Base-by-base conservation (phyloP, 2,329 filamentous ascomycete genomes). In the Colletotrichum acutatum region DNA sequence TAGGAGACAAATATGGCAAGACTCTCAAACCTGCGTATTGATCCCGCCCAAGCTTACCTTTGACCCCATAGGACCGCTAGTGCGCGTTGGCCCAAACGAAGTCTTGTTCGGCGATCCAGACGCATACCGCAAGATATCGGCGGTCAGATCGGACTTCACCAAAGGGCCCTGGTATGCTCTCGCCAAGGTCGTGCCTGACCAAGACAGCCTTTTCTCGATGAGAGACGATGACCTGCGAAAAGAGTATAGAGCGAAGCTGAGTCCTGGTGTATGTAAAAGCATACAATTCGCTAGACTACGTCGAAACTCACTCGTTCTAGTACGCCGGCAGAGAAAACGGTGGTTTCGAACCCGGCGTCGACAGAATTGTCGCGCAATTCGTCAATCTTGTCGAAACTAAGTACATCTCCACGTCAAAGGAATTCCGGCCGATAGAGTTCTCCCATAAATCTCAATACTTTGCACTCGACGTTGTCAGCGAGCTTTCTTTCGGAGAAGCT, bases 391-490 rank as follows among this genome's bases (percentile, higher is more conserved):
- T 75, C n/a, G 64, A 72, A 26, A 7, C 63, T 19, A 68, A 64
- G 14, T 75, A 75, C 49, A 3, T 74, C 5, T 74, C 74, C 3
- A 53, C 67, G 1, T 26, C 22, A 1, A 46, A 12, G 2, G 63
- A 68, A 1, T 75, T 58, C 4, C 63, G 65, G 26, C 72, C 67
- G 9, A 67, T 75, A 14, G 74, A 75, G 30, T 63, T 75, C 8
- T 70, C 74, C 2, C 67, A 66, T 5, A 74, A 71, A 2, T 54
- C 72, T 2, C 71, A 71, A 32, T 76, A 68, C 65, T 75, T 76
- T n/a, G 67, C 75, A 0, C 68, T 81, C 16, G 79, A 80, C 53
- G 76, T 77, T 16, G 76, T 81, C 64, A 78, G 77, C 16, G 65
- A 74, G 5, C 65, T 80, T 11, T 76, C 77, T 0, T 80, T 77